These are phyloP conservation scores for Nyctanthes arbortristis DNA, from an alignment of 257 asterid genomes.

Conservation along the genomic window DNA sequence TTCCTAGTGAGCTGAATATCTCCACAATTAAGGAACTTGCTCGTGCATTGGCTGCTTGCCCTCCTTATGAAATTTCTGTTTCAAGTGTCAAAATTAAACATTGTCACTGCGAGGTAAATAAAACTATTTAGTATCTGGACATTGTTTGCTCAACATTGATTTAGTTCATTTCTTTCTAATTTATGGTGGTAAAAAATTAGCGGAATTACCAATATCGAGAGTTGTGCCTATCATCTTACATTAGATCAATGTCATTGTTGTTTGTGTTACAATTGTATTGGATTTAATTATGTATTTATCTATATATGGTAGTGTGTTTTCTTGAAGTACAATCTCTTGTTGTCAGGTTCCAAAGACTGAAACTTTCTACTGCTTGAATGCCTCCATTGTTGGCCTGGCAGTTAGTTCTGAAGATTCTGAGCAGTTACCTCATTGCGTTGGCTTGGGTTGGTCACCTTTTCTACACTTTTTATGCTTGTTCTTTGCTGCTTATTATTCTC, in stretches of 20 bases:
- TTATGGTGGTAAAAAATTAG: not conserved
- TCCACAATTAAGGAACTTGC: constrained; percentile 81
- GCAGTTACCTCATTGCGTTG: constrained; percentile 73
- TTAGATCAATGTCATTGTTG: not conserved
- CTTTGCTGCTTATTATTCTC: not conserved
- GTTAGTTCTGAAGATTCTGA: constrained; percentile 53
- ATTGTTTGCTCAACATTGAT: not conserved
- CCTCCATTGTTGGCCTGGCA: constrained; percentile 83
- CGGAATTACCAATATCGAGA: not conserved
- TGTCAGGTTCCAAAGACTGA: constrained; percentile 68
- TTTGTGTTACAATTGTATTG: not conserved
- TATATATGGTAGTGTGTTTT: not conserved
- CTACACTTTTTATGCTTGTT: constrained; percentile 3
- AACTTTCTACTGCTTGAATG: constrained; percentile 85
- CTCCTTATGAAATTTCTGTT: constrained; percentile 75
- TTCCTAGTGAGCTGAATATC: constrained; percentile 57
- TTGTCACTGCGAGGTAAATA: constrained; percentile 77
- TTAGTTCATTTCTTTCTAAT: not conserved
- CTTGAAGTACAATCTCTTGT: constrained; percentile 22
- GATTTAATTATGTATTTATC: constrained; percentile 6
- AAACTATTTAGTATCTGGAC: constrained; percentile 15
- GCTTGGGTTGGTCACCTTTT: constrained; percentile 66
- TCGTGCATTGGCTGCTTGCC: constrained; percentile 71
- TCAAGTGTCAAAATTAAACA: constrained; percentile 71
- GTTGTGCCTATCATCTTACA: not conserved